Evolutionary conservation across 306 rosid genomes (phyloP), one percentile per base, ranked within the genome.

Genomic region (Casuarina glauca): DNA sequence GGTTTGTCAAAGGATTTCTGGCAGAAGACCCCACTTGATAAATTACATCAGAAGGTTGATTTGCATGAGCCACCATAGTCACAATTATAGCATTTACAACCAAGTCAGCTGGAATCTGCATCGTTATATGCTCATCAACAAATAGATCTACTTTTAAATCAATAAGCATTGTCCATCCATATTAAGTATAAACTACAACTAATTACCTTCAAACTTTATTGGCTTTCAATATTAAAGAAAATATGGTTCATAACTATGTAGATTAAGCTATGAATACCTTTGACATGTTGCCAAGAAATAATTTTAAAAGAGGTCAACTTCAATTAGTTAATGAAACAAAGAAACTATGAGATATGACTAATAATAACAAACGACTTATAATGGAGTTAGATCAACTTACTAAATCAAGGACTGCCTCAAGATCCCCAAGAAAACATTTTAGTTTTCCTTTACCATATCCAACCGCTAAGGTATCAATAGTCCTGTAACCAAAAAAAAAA

Each of bases 381-480:
- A 17, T 13, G 9, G 13, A 1, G 19, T 20, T 19, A 2, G 62
- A 26, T 6, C n/a, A 62, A 90, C 93, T 82, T 49, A 94, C 98
- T 88, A 78, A 35, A 74, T 94, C 98, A 16, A 92, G 71, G 13
- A 84, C 60, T 15, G 84, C 76, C 1, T 77, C 17, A 12, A 70
- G n/a, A 81, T 86, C 86, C 12, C 89, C 92, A 9, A 88, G 86
- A 61, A 90, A 87, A 78, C 85, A 84, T n/a, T 86, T 75, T 64
- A 94, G 36, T 82, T 84, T 92, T 85, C 94, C 98, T 86, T 90
- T 87, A 1, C 88, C 98, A 74, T 90, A 92, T 41, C 90, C 94
- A 70, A 92, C 87, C 16, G 80, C 89, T 52, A 92, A 12, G 74
- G 93, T 86, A 53, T 94, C 97, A 12, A 92, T 90, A 6, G 98